Conservation (phyloP, 1,139 yeast species). For the Blastobotrys indianensis region DNA sequence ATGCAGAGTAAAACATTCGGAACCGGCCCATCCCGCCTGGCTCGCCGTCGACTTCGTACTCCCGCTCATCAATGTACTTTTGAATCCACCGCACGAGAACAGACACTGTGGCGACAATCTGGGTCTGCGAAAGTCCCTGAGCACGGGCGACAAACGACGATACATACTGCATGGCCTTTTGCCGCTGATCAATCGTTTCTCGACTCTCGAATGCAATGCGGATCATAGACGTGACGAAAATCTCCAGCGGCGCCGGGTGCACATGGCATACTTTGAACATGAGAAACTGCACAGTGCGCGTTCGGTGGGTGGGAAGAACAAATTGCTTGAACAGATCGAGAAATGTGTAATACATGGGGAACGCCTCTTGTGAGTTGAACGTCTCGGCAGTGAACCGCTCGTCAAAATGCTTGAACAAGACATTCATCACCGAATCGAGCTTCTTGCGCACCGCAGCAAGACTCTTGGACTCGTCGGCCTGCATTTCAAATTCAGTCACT, state of each 20-base stretch:
- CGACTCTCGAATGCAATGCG: conserved; percentile 71
- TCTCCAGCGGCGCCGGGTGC: conserved; percentile 77
- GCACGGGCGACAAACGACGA: conserved; percentile 92
- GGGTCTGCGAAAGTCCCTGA: conserved; percentile 59
- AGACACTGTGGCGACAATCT: conserved; percentile 70
- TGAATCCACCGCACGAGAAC: conserved; percentile 80
- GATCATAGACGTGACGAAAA: conserved; percentile 72
- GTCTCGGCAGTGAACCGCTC: conserved; percentile 47
- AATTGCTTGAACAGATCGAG: conserved; percentile 74
- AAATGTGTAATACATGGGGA: conserved; percentile 69
- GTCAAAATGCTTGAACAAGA: conserved; percentile 49
- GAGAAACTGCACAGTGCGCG: conserved; percentile 81
- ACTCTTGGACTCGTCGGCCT: conserved; percentile 24
- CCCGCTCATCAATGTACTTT: conserved; percentile 75
- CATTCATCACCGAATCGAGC: conserved; percentile 59
- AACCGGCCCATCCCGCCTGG: conserved; percentile 47
- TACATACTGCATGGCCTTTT: conserved; percentile 86
- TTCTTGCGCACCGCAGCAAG: conserved; percentile 38
- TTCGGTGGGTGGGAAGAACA: conserved; percentile 85
- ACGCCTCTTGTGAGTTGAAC: conserved; percentile 56
- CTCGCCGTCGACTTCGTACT: conserved; percentile 63
- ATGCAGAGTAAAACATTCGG: conserved; percentile 84
- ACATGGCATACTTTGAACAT: conserved; percentile 78
- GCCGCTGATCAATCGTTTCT: conserved; percentile 66
- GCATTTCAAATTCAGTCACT: conserved; percentile 35